Evolutionary conservation across 305 asterid species (phyloP), one percentile per base, ranked within the genome.

Genomic region (Fraxinus paxiana): DNA sequence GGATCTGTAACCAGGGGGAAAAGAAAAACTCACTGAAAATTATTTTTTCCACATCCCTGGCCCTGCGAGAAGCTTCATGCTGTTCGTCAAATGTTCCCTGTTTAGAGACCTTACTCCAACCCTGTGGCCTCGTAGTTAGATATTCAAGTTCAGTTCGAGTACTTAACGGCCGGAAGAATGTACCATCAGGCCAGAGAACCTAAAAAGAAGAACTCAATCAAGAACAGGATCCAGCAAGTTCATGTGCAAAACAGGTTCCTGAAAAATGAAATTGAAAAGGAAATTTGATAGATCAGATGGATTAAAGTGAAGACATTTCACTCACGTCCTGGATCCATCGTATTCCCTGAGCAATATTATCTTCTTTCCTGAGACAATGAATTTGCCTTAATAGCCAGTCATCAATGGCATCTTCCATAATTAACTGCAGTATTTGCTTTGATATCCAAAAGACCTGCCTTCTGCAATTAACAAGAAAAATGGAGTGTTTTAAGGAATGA

Each of bases 401-500:
- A 85, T 96, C 99, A 84, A 96, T 94, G 77, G 99, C 99, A 83
- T 96, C 99, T 88, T 96, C 99, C 99, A 96, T 96, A 87, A 96
- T 84, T 84, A 96, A 84, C 91, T 96, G 99, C 89, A 96, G 89
- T 83, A 96, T 94, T 87, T 96, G 97, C 90, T 92, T 96, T 82
- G 99, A 96, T 88, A 96, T 96, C 99, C 99, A 96, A 87, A 92
- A 96, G 24, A 96, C 99, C 87, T 96, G 99, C 83, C 99, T 90
- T 88, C 99, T 96, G 86, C 87, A 86, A 59, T 79, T 79, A 80
- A 72, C 79, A 69, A 82, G 74, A 28, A 80, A 15, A 75, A 12
- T 71, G 20, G 48, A 5, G 83, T 56, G 10, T 75, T 71, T 77
- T 46, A 61, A 85, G 80, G 79, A 18, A 85, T 28, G 79, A 85